Evolutionary conservation across 176 grass and related monocot species (phyloP), one percentile per base, ranked within the genome.

Genomic region (Oryza rufipogon): DNA sequence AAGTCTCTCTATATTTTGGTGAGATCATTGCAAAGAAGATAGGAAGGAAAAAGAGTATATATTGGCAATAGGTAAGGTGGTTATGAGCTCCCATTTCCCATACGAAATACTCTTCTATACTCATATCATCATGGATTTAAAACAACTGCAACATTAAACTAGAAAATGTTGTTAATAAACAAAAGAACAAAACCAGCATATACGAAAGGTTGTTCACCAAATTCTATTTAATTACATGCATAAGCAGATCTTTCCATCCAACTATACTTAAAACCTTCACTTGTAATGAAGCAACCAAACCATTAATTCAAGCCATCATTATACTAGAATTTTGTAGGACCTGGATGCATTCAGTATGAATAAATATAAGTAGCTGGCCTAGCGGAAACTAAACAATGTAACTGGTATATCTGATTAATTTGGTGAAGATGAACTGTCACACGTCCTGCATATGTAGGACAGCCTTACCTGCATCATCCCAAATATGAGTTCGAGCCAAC

Each of bases 391-490:
- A 23, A 44, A 44, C 12, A 13, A 28, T 47, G 11, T 45, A 78
- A 64, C 60, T n/a, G 46, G 11, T 63, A 23, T 4, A 39, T 84
- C 61, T 28, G 64, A 80, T 51, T 70, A 51, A 47, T 85, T 64
- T 7, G 77, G 87, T 85, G 70, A 71, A 65, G 77, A 71, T 42
- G 82, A 80, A 68, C 87, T 52, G 70, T 65, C 87, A 71, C n/a
- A 51, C 52, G 7, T 44, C 77, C 39, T 71, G 64, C 66, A 44
- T 70, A 85, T 41, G 52, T 28, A 73, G 63, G 47, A 48, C 68
- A 74, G 81, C 69, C 66, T 61, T 80, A 68, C 81, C 87, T 48
- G 87, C 87, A 75, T 32, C 48, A 68, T 22, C 22, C 68, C 61
- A 19, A 78, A 60, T 61, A 83, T 63, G 63, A 68, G n/a, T 58